Evolutionary conservation across 169 alveolate genomes (phyloP), one percentile per base, ranked within the genome.

Genomic region (Plasmodium knowlesi): DNA sequence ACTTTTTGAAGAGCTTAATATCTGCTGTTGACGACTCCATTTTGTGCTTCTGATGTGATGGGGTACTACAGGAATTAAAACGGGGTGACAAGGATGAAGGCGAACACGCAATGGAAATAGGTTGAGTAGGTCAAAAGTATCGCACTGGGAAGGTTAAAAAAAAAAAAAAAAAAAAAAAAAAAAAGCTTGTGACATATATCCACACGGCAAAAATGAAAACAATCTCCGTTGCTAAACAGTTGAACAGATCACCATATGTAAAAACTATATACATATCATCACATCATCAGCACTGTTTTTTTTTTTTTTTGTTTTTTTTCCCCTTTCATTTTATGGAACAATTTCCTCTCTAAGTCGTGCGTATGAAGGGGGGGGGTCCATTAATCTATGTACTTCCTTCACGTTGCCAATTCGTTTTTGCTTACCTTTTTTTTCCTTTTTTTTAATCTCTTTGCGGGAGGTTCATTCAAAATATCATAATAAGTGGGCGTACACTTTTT

Each of bases 1-100:
- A 99, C 92, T 98, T 98, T 83, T 99, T 99, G 96, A 98, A 99
- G 85, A 99, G 97, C 84, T 98, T 98, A 39, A 97, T 97, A 76
- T 97, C 98, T 53, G 98, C 82, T 54, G 97, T 92, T 76, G 98
- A 82, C 96, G 96, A 92, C 57, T 92, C 93, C 89, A 88, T 84
- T 46, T 57, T 74, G 76, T 74, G 16, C 34, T 61, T 61, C 25
- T 2, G 74, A 32, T 32, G 74, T 32, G 74, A 9, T n/a, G 74
- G 25, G 74, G 32, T 10, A 19, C 14, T 19, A n/a, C 30, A n/a
- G 5, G 28, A 16, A 16, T 32, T 32, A 19, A 5, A 14, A 14
- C 8, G 34, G 10, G 73, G 32, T 30, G 32, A 2, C 5, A 12
- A 2, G 5, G 39, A 32, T 32, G 54, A 9, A 43, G 54, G 54